A percentile compares a stretch with the other conserved stretches of the same genome.
These are phyloP conservation scores for Populus hybrid DNA, from an alignment of 441 rosid species.

Conservation along the genomic window DNA sequence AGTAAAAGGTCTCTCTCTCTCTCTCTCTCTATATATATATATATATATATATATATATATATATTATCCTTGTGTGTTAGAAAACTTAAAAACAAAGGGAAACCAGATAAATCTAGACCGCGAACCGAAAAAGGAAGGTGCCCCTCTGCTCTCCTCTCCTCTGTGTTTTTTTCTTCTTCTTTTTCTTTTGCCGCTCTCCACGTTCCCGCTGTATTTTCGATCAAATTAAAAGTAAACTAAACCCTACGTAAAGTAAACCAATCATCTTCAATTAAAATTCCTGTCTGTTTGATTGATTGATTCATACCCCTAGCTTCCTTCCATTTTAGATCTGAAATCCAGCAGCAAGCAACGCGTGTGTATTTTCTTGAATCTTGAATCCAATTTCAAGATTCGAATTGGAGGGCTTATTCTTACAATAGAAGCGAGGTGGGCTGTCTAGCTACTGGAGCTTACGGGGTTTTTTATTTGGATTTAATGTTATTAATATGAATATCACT, in stretches of 20 bases:
- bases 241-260: constrained; percentile 34
- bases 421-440: constrained; percentile 15
- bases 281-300: neutral
- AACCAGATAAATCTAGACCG: constrained; percentile 62
- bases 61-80: constrained; percentile 2
- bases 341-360: neutral
- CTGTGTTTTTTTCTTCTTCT: no score
- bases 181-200: constrained; percentile 65
- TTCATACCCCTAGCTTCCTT: neutral
- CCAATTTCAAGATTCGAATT: constrained; percentile 19
- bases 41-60: no score
- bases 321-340: constrained; percentile 2
- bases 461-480: neutral
- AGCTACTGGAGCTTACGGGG: constrained; percentile 4
- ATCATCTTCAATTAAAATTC: constrained; percentile 26
- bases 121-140: constrained; percentile 33
- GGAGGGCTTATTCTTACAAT: neutral
- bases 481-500: neutral
- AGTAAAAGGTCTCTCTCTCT: neutral
- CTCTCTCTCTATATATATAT: no score
- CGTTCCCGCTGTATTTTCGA: constrained; percentile 52
- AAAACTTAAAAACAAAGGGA: constrained; percentile 16
- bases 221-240: constrained; percentile 25
- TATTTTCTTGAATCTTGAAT: neutral
- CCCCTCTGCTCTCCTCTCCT: constrained; percentile 3